Conservation (phyloP, 2,329 filamentous ascomycete genomes). For the Aspergillus sp. region DNA sequence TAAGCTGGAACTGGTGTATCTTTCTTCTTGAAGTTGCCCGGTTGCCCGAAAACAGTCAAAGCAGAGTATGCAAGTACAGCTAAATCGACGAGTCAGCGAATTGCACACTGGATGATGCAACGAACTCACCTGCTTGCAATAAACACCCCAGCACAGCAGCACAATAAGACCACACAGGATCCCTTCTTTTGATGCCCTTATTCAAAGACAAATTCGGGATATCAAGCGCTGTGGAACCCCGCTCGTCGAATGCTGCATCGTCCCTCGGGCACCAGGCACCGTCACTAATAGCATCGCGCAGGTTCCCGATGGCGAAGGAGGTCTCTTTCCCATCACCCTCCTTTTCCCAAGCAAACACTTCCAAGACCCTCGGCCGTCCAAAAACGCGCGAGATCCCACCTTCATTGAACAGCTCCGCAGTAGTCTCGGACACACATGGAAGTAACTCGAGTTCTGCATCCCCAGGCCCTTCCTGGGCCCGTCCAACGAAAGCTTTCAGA, state of each 20-base stretch:
- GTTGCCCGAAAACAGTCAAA: slow-evolving; percentile 21
- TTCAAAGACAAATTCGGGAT: slow-evolving; percentile 29
- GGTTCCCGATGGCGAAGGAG: slow-evolving; percentile 14
- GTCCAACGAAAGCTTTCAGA: slow-evolving; percentile 37
- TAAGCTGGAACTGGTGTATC: slow-evolving; percentile 17
- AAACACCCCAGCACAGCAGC: slow-evolving; percentile 17
- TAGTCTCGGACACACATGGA: slow-evolving; percentile 39
- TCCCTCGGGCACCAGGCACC: slow-evolving; percentile 14
- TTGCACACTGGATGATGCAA: neutral
- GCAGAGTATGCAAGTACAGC: slow-evolving; percentile 20
- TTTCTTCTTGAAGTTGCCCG: slow-evolving; percentile 17
- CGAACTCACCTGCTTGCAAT: slow-evolving; percentile 20
- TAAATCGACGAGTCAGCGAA: slow-evolving; percentile 3
- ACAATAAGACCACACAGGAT: slow-evolving; percentile 20
- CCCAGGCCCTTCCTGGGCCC: slow-evolving; percentile 36
- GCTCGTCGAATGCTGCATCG: slow-evolving; percentile 4
- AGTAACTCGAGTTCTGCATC: slow-evolving; percentile 36
- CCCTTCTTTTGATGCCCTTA: slow-evolving; percentile 22
- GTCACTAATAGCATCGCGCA: slow-evolving; percentile 16
- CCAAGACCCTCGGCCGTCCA: slow-evolving; percentile 25
- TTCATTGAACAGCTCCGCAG: slow-evolving; percentile 39
- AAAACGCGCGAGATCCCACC: slow-evolving; percentile 28
- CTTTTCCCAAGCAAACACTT: slow-evolving; percentile 35
- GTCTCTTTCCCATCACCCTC: slow-evolving; percentile 22
- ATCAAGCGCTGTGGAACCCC: slow-evolving; percentile 16